phyloP scores from a whole-genome alignment of 345 rosid species.

The Melaleuca quinquenervia region DNA sequence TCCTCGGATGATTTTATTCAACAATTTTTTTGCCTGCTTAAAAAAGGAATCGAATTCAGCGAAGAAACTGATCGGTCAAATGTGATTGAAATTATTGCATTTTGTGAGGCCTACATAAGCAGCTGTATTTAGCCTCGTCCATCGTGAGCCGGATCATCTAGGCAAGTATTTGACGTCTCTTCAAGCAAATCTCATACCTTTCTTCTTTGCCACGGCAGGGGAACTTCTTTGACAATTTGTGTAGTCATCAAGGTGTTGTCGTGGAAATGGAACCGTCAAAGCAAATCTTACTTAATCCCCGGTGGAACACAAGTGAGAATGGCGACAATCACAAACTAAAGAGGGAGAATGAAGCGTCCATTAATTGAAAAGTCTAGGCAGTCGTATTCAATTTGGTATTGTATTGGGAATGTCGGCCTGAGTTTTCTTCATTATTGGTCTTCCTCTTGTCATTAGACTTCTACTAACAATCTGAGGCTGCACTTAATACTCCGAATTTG shows the following conservation, averaged over 20 bases:
- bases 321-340: background rate
- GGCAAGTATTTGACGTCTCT: background rate
- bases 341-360: background rate
- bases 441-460: background rate
- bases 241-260: background rate
- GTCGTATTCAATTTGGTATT: background rate
- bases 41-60: too few relatives aligned
- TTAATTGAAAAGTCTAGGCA: background rate
- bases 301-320: background rate
- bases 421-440: background rate
- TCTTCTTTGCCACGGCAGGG: background rate
- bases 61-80: too few relatives aligned
- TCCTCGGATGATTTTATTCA: background rate
- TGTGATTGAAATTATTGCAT: too few relatives aligned
- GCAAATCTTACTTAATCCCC: background rate
- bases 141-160: background rate
- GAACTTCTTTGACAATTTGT: background rate
- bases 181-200: background rate
- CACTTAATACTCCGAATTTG: too few relatives aligned
- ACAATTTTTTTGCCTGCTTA: too few relatives aligned
- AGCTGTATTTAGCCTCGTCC: too few relatives aligned
- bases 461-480: background rate
- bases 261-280: background rate
- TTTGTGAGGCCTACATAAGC: too few relatives aligned
- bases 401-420: background rate